Conservation (phyloP, 2,329 filamentous ascomycete genomes). For the Calonectria naviculata region DNA sequence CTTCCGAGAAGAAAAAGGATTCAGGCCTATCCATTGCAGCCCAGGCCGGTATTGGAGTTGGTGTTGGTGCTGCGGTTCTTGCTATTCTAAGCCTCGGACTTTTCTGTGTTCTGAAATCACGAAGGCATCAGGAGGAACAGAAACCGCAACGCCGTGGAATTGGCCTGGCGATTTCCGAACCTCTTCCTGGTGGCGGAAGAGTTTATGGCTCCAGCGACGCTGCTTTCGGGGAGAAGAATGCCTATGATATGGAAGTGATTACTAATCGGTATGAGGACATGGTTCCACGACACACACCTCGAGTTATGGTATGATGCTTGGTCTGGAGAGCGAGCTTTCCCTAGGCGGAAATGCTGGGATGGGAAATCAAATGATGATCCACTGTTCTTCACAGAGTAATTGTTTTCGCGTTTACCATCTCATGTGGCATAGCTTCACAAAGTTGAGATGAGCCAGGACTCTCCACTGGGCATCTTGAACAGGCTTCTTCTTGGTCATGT, state of each 20-base stretch:
- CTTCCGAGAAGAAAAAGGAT: slow-evolving; percentile 25
- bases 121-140: slow-evolving; percentile 44
- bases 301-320: slow-evolving; percentile 51
- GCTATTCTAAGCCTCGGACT: slow-evolving; percentile 52
- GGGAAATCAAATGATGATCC: slow-evolving; percentile 14
- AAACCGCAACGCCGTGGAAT: slow-evolving; percentile 42
- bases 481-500: not conserved
- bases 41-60: slow-evolving; percentile 62
- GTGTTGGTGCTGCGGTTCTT: slow-evolving; percentile 54
- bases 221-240: slow-evolving; percentile 51
- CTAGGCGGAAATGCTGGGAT: slow-evolving; percentile 11
- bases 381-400: slow-evolving; percentile 9
- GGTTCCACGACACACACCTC: slow-evolving; percentile 62
- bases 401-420: slow-evolving; percentile 9
- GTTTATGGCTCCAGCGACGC: slow-evolving; percentile 49
- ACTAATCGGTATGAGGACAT: slow-evolving; percentile 69
- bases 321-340: not conserved
- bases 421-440: slow-evolving; percentile 13
- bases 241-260: slow-evolving; percentile 61
- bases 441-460: slow-evolving; percentile 3
- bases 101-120: slow-evolving; percentile 45
- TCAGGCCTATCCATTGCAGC: slow-evolving; percentile 47
- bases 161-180: slow-evolving; percentile 60
- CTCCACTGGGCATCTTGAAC: not conserved
- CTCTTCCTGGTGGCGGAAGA: slow-evolving; percentile 58